Evolutionary conservation across 164 flowering plant genomes (phyloP).

Genomic region (Tetracentron sinense): DNA sequence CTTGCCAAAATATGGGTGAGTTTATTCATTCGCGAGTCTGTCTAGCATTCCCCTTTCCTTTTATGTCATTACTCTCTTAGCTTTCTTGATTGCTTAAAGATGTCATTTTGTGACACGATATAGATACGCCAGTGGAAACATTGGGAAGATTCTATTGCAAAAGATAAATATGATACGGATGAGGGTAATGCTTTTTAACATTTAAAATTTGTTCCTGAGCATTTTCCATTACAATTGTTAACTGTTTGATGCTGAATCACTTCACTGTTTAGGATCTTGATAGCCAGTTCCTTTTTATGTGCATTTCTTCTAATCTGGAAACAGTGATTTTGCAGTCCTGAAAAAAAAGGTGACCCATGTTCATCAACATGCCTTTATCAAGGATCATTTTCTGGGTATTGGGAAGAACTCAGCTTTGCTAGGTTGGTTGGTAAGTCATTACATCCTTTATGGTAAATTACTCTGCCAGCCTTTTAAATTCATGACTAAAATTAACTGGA

Average conservation of each 20-base stretch:
- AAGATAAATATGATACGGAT: slow-evolving; percentile 44
- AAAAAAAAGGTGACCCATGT: slow-evolving; percentile 65
- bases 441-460: slow-evolving; percentile 3
- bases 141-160: slow-evolving; percentile 80
- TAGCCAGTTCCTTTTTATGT: background rate
- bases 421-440: slow-evolving; percentile 68
- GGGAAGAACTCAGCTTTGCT: slow-evolving; percentile 38
- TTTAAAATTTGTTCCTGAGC: background rate
- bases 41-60: no score
- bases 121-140: slow-evolving; percentile 91
- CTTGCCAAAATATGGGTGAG: no score
- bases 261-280: background rate
- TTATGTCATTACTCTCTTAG: no score
- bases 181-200: slow-evolving; percentile 34
- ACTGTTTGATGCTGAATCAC: background rate
- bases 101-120: slow-evolving; percentile 8
- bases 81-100: background rate
- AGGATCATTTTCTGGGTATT: slow-evolving; percentile 57
- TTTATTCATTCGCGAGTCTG: no score
- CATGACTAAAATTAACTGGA: no score
- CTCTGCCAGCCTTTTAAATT: background rate
- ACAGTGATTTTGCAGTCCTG: slow-evolving; percentile 43
- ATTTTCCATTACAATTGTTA: background rate
- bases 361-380: slow-evolving; percentile 73
- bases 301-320: slow-evolving; percentile 4